These are phyloP conservation scores for Cicer cuneatum DNA, from an alignment of 306 rosid genomes.

Conservation along the genomic window DNA sequence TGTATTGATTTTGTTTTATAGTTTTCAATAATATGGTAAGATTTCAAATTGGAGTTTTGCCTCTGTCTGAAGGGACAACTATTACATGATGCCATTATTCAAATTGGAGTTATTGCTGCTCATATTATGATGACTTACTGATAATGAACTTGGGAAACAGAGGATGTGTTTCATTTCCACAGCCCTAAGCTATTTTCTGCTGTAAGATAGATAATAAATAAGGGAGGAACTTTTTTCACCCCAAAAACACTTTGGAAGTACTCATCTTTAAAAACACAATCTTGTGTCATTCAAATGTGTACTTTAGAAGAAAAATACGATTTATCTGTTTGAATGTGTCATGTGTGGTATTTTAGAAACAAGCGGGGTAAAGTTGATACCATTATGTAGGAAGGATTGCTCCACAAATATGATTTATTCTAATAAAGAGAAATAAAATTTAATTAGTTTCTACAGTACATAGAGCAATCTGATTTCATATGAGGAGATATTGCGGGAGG, in stretches of 20 bases:
- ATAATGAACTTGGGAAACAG: background rate
- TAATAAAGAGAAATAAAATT: background rate
- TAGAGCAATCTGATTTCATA: background rate
- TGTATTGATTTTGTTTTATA: background rate
- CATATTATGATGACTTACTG: background rate
- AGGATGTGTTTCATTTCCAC: background rate
- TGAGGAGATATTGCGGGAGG: background rate
- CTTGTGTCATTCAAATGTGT: too few species aligned
- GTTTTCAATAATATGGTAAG: conserved; percentile 10
- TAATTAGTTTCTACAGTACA: background rate
- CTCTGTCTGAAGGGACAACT: background rate
- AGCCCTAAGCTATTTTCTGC: background rate
- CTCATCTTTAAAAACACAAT: too few species aligned
- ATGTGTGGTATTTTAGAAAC: too few species aligned
- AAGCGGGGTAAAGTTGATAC: too few species aligned
- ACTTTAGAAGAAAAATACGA: too few species aligned
- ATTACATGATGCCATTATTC: conserved; percentile 1
- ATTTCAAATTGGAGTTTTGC: background rate
- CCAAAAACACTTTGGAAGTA: too few species aligned
- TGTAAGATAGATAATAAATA: too few species aligned
- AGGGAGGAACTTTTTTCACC: too few species aligned
- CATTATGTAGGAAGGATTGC: background rate
- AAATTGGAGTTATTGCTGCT: background rate
- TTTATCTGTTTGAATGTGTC: too few species aligned
- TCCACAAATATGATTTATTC: background rate